Conservation (phyloP, 768 basidiomycete species). For the Pholiota microspora region DNA sequence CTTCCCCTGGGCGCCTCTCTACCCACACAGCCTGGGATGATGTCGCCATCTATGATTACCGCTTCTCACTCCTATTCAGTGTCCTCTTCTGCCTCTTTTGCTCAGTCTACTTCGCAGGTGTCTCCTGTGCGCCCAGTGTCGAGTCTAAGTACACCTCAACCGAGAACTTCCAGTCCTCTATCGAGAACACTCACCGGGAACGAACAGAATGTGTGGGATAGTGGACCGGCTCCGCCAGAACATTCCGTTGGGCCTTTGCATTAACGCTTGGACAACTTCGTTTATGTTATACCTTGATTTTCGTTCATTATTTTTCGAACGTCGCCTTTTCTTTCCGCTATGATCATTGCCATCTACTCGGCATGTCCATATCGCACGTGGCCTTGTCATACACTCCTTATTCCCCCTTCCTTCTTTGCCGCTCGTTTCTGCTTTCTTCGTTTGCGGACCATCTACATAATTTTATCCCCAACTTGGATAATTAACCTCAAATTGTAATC, state of each 20-base stretch:
- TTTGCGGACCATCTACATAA: no score
- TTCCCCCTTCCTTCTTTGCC: no score
- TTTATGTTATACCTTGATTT: no score
- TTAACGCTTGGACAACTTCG: no score
- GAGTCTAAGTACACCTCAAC: conserved; percentile 12
- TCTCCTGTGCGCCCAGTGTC: background rate
- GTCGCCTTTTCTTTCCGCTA: no score
- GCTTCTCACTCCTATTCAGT: background rate
- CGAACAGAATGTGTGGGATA: background rate
- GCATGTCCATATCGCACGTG: no score
- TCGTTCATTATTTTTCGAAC: no score
- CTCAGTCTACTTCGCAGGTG: background rate
- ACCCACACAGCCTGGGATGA: conserved; percentile 12
- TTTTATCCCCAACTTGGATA: no score
- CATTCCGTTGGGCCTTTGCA: background rate
- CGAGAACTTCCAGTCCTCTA: conserved; percentile 24
- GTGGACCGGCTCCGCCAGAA: background rate
- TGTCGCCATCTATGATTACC: background rate
- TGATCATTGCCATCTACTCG: no score
- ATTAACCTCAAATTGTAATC: no score
- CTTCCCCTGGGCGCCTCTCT: conserved; percentile 16
- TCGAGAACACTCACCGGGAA: conserved; percentile 9
- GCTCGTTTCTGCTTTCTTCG: no score
- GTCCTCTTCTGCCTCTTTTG: background rate
- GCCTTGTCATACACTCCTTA: no score